Percentiles rank a stretch among this genome's conserved stretches.
Evolutionary conservation across 2,329 filamentous ascomycete species (phyloP).

Genomic region (Colletotrichum theobromicola): DNA sequence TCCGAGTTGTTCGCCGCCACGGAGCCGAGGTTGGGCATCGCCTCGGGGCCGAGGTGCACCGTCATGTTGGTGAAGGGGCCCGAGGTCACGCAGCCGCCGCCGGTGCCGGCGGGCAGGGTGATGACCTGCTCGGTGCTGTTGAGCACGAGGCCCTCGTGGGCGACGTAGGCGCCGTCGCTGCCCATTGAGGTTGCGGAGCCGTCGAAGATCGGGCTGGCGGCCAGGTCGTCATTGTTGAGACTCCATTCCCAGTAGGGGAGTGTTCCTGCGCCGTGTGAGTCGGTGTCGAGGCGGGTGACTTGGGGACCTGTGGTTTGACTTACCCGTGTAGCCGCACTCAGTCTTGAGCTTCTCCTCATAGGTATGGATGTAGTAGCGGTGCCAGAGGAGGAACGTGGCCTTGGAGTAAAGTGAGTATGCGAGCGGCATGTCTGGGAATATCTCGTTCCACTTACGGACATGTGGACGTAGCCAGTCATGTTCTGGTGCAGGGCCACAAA

Average conservation of each 20-base stretch:
- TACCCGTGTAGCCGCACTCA: constrained; percentile 26
- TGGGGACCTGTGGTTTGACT: constrained; percentile 13
- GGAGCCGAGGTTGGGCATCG: constrained; percentile 7
- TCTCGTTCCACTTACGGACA: not conserved
- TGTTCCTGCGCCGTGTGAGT: not conserved
- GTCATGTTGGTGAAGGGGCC: constrained; percentile 43
- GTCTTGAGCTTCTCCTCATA: constrained; percentile 24
- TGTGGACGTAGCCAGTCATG: not conserved
- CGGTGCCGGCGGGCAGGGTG: constrained; percentile 47
- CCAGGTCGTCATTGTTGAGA: constrained; percentile 26
- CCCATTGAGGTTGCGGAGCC: constrained; percentile 41
- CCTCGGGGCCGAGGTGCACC: constrained; percentile 40
- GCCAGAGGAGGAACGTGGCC: constrained; percentile 25
- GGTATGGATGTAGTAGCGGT: constrained; percentile 23
- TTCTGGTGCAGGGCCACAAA: constrained; percentile 4
- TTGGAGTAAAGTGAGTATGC: not conserved
- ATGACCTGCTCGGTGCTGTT: constrained; percentile 16
- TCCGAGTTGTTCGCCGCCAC: constrained; percentile 16
- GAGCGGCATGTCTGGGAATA: not conserved
- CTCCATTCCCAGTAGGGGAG: constrained; percentile 19
- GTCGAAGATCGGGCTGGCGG: constrained; percentile 41
- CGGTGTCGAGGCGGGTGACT: accelerated
- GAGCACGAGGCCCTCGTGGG: constrained; percentile 25
- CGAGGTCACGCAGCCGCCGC: constrained; percentile 48
- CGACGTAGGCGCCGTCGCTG: constrained; percentile 38